Percentiles rank a stretch among this genome's conserved stretches.
Evolutionary conservation across 2,329 filamentous ascomycete species (phyloP).

Genomic region (Didymella keratinophila): DNA sequence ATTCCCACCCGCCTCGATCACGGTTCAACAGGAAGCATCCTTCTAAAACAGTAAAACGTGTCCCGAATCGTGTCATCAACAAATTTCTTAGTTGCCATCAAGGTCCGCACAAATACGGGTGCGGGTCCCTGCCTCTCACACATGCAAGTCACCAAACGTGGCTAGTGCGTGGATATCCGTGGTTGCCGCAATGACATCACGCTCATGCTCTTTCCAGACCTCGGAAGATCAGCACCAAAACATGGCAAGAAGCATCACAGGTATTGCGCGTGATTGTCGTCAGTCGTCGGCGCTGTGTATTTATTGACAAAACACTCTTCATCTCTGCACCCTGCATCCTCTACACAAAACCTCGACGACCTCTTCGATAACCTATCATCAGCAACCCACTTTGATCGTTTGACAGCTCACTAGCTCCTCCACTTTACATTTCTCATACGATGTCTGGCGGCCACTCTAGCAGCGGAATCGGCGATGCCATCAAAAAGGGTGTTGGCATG

Average conservation of each 20-base stretch:
- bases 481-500: constrained; percentile 46
- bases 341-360: background rate
- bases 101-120: background rate
- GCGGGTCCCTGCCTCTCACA: background rate
- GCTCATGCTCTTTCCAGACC: constrained; percentile 10
- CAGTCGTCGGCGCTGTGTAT: constrained; percentile 2
- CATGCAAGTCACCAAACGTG: background rate
- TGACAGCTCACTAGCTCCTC: constrained; percentile 15
- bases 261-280: constrained; percentile 7
- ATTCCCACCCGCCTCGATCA: background rate
- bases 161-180: constrained; percentile 5
- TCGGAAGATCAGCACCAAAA: constrained; percentile 17
- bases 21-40: background rate
- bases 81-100: background rate
- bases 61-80: background rate
- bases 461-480: constrained; percentile 37
- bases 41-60: background rate
- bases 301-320: background rate
- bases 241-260: constrained; percentile 9
- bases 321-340: background rate
- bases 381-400: constrained; percentile 8
- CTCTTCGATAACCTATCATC: background rate
- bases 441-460: constrained; percentile 40
- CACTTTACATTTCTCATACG: constrained; percentile 2
- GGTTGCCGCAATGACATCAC: constrained; percentile 16